Evolutionary conservation across 306 rosid species (phyloP).

Genomic region (Glycine soja): DNA sequence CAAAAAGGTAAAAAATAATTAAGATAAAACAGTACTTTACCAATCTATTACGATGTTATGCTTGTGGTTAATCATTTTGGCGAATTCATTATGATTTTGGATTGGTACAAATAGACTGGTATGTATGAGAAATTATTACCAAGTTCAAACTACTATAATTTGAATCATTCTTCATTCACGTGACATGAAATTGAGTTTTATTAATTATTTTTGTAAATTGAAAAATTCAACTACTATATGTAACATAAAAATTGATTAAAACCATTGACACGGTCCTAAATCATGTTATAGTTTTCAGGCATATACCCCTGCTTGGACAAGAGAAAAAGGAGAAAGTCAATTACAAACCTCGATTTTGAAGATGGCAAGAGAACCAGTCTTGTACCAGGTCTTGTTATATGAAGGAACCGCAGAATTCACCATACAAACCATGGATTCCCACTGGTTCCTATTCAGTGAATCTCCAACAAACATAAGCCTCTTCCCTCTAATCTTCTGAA

Average conservation of each 20-base stretch:
- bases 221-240: not conserved
- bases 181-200: not conserved
- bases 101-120: not conserved
- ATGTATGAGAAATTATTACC: not conserved
- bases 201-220: not conserved
- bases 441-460: slow-evolving; percentile 93
- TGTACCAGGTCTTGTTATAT: slow-evolving; percentile 77
- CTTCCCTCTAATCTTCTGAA: slow-evolving; percentile 92
- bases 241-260: not conserved
- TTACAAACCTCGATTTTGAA: slow-evolving; percentile 76
- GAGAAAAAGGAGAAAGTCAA: not conserved
- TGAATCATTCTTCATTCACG: too few species aligned
- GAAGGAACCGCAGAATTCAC: slow-evolving; percentile 77
- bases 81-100: not conserved
- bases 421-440: slow-evolving; percentile 99
- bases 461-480: slow-evolving; percentile 99
- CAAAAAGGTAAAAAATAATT: not conserved
- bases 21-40: slow-evolving; percentile 24
- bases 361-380: slow-evolving; percentile 80
- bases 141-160: too few species aligned
- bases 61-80: slow-evolving; percentile 20
- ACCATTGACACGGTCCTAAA: not conserved
- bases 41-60: slow-evolving; percentile 19
- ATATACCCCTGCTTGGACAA: not conserved
- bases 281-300: not conserved